Evolutionary conservation across 2,329 filamentous ascomycete genomes (phyloP).

Genomic region (Lachnellula suecica): DNA sequence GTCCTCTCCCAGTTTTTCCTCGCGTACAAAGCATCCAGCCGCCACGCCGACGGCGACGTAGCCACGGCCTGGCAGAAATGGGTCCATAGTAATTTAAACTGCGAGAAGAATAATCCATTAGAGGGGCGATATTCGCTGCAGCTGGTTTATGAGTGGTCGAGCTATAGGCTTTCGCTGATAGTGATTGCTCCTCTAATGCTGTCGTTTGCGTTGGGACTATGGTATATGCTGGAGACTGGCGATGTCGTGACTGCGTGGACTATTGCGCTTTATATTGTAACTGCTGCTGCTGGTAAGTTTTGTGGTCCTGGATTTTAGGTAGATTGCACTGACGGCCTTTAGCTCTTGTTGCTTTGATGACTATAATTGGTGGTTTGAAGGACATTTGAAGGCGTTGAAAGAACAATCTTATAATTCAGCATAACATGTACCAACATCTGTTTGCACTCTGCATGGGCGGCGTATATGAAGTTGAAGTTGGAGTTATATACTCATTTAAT

Average conservation of each 20-base stretch:
- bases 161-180: constrained; percentile 20
- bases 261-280: constrained; percentile 24
- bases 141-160: constrained; percentile 21
- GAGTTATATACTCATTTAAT: too few species aligned
- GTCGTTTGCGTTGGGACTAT: constrained; percentile 16
- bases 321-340: not conserved
- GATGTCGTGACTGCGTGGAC: constrained; percentile 27
- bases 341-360: constrained; percentile 26
- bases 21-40: constrained; percentile 19
- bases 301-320: not conserved
- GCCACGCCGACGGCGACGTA: constrained; percentile 19
- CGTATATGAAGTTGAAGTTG: too few species aligned
- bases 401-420: not conserved
- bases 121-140: constrained; percentile 18
- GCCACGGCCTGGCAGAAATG: constrained; percentile 20
- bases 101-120: constrained; percentile 20
- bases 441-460: too few species aligned
- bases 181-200: constrained; percentile 20
- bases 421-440: not conserved
- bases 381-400: constrained; percentile 16
- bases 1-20: constrained; percentile 20
- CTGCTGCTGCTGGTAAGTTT: constrained; percentile 22
- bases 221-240: constrained; percentile 20
- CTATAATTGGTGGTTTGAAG: constrained; percentile 26
- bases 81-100: constrained; percentile 22